Evolutionary conservation across 257 asterid genomes (phyloP).

Genomic region (Capsicum baccatum): DNA sequence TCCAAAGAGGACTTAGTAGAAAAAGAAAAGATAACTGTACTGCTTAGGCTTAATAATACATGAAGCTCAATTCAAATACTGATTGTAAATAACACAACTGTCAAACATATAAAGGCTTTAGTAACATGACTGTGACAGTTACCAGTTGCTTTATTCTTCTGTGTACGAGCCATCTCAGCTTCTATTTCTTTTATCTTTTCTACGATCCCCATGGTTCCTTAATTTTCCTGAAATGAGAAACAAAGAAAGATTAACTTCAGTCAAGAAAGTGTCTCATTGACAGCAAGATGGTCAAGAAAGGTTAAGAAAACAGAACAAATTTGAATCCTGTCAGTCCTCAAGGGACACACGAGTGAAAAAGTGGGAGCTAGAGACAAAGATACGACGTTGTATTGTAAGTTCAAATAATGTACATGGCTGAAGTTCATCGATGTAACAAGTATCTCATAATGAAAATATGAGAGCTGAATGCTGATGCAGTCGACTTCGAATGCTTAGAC

Average conservation of each 20-base stretch:
- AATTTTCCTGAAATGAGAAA: constrained; percentile 45
- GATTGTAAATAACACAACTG: not conserved
- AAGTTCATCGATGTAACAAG: not conserved
- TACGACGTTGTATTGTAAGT: not conserved
- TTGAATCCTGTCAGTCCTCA: not conserved
- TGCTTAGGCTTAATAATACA: not conserved
- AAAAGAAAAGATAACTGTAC: not conserved
- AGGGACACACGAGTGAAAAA: not conserved
- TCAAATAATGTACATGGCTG: not conserved
- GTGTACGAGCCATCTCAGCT: constrained; percentile 99
- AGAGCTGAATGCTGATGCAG: not conserved
- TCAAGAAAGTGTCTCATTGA: not conserved
- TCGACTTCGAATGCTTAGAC: not conserved
- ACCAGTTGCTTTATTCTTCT: constrained; percentile 99
- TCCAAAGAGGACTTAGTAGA: not conserved
- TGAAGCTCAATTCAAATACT: not conserved
- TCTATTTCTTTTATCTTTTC: constrained; percentile 95
- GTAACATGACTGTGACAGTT: not conserved
- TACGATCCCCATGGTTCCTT: constrained; percentile 79
- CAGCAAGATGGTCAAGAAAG: not conserved
- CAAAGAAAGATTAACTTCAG: not conserved
- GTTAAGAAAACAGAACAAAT: not conserved
- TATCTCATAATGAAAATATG: not conserved
- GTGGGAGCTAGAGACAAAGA: constrained; percentile 1
- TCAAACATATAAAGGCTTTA: not conserved